phyloP scores from a whole-genome alignment of 2,329 filamentous ascomycete species.

The Emmonsiellopsis sp. region DNA sequence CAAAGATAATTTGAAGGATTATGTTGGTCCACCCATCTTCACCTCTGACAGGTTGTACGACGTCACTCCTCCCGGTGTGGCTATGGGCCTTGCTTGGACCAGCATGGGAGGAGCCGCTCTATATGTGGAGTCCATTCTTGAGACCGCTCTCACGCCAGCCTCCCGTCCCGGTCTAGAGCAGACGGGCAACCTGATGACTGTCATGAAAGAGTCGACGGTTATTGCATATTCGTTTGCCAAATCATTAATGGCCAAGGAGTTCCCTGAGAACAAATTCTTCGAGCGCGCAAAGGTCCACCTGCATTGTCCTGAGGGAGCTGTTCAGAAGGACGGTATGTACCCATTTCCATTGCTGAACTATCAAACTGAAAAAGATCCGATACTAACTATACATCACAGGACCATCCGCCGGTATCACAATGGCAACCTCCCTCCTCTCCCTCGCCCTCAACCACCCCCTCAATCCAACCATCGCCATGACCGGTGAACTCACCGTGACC shows the following conservation, averaged over 20 bases:
- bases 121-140: conserved; percentile 94
- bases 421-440: conserved; percentile 87
- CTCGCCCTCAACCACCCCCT: conserved; percentile 71
- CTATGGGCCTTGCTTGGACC: conserved; percentile 98
- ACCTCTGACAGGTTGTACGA: conserved; percentile 95
- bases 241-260: conserved; percentile 72
- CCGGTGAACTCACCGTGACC: conserved; percentile 90
- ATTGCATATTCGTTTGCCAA: conserved; percentile 97
- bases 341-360: too few species aligned
- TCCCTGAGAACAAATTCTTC: conserved; percentile 88
- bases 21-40: conserved; percentile 91
- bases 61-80: conserved; percentile 81
- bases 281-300: conserved; percentile 91
- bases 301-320: conserved; percentile 92
- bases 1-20: conserved; percentile 89
- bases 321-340: conserved; percentile 70
- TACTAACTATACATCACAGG: conserved; percentile 28
- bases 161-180: conserved; percentile 77
- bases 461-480: conserved; percentile 89
- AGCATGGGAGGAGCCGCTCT: conserved; percentile 92
- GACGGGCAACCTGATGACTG: conserved; percentile 87
- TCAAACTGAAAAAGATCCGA: not conserved
- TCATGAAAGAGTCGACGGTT: conserved; percentile 95
- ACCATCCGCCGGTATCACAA: conserved; percentile 88
- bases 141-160: conserved; percentile 64